Percentiles rank a stretch among this genome's conserved stretches.
Conservation (phyloP, 768 basidiomycete species). For the Filobasidium floriforme region DNA sequence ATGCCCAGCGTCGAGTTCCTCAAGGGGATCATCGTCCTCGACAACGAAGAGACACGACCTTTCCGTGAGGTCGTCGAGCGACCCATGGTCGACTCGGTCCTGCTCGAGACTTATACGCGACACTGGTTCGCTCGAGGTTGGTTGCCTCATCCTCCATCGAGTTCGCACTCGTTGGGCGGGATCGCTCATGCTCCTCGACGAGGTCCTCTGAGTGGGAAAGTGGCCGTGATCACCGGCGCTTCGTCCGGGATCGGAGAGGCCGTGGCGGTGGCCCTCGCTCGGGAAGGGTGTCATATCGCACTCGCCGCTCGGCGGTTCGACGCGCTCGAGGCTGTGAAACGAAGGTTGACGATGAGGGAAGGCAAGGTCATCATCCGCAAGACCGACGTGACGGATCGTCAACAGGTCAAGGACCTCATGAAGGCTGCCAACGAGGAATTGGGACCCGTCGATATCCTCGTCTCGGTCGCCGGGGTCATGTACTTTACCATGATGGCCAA, state of each 20-base stretch:
- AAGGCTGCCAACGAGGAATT: constrained; percentile 52
- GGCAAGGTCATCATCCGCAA: constrained; percentile 52
- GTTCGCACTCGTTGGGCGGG: constrained; percentile 35
- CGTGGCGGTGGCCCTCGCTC: constrained; percentile 53
- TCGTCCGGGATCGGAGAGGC: constrained; percentile 58
- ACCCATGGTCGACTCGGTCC: constrained; percentile 14
- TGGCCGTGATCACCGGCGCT: constrained; percentile 59
- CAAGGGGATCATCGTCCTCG: constrained; percentile 21
- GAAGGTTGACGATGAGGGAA: constrained; percentile 39
- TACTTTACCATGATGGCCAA: constrained; percentile 51
- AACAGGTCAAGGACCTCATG: constrained; percentile 51
- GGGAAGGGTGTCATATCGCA: constrained; percentile 55
- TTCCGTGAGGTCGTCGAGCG: constrained; percentile 17
- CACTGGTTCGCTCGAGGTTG: constrained; percentile 25
- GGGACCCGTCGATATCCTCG: constrained; percentile 56
- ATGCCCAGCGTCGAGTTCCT: constrained; percentile 23
- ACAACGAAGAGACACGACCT: constrained; percentile 22
- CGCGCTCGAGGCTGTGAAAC: constrained; percentile 51
- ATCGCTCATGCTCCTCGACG: neutral
- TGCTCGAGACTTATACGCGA: constrained; percentile 24
- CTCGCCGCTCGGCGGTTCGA: constrained; percentile 49
- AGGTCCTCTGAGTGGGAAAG: constrained; percentile 39
- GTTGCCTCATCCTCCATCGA: constrained; percentile 15
- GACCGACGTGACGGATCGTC: constrained; percentile 52
- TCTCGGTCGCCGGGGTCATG: constrained; percentile 58